Conservation (phyloP, 768 basidiomycete genomes). For the Leccinum truebloodii region DNA sequence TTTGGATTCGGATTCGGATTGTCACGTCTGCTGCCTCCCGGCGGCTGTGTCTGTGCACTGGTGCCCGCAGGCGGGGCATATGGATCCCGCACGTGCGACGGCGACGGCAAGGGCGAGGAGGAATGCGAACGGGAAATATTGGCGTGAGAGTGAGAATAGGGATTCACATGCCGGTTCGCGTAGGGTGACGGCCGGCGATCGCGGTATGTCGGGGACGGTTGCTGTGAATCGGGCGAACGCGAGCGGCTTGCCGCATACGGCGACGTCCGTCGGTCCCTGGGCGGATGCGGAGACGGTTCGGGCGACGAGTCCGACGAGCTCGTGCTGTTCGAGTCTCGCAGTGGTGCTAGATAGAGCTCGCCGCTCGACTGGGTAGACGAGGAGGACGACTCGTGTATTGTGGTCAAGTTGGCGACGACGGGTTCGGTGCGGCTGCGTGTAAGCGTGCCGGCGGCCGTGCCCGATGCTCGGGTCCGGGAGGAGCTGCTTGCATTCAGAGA, state of each 20-base stretch:
- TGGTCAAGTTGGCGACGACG: slow-evolving; percentile 24
- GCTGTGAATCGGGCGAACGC: slow-evolving; percentile 24
- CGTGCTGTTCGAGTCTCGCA: slow-evolving; percentile 15
- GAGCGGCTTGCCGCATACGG: slow-evolving; percentile 19
- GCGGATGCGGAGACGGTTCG: slow-evolving; percentile 28
- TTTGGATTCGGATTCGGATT: slow-evolving; percentile 26
- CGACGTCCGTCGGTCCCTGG: slow-evolving; percentile 22
- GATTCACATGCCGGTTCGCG: slow-evolving; percentile 8
- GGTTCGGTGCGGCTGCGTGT: slow-evolving; percentile 34
- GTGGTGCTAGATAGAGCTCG: slow-evolving; percentile 28
- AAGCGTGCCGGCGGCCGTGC: slow-evolving; percentile 8
- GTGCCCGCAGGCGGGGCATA: neutral
- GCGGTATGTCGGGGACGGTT: slow-evolving; percentile 28
- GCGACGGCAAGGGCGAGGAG: slow-evolving; percentile 18
- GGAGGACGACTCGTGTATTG: slow-evolving; percentile 28
- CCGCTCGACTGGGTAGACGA: slow-evolving; percentile 23
- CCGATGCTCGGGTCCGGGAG: slow-evolving; percentile 17
- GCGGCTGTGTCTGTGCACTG: neutral
- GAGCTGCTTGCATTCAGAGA: slow-evolving; percentile 22
- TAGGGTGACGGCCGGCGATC: slow-evolving; percentile 27
- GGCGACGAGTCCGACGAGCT: slow-evolving; percentile 26
- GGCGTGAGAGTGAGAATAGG: slow-evolving; percentile 1
- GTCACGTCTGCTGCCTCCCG: slow-evolving; percentile 10
- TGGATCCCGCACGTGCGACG: slow-evolving; percentile 14
- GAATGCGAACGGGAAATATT: slow-evolving; percentile 11